Evolutionary conservation across 305 asterid species (phyloP).

Genomic region (Ruellia speciosa): DNA sequence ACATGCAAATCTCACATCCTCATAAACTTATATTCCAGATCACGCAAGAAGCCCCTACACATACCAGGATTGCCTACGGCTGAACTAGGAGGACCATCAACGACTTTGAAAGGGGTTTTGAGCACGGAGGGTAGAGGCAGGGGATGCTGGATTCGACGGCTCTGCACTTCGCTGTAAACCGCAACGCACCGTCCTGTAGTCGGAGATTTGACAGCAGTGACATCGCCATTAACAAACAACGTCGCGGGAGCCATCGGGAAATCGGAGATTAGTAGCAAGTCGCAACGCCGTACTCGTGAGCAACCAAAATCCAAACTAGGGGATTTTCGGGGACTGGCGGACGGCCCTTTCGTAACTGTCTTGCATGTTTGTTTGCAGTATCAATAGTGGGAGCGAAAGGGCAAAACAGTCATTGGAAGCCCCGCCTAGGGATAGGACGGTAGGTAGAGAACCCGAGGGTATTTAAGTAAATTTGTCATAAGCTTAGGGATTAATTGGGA

Average conservation of each 20-base stretch:
- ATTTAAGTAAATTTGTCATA: no score
- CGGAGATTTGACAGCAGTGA: conserved; percentile 33
- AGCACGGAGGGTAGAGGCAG: conserved; percentile 89
- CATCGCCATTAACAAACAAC: conserved; percentile 45
- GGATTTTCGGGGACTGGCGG: background rate
- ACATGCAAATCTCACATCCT: background rate
- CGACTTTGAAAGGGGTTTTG: conserved; percentile 47
- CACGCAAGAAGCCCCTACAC: background rate
- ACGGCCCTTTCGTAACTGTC: background rate
- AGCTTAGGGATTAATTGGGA: no score
- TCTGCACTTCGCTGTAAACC: conserved; percentile 84
- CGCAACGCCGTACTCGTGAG: no score
- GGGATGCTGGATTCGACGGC: conserved; percentile 75
- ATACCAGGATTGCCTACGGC: conserved; percentile 92
- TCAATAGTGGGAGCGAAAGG: background rate
- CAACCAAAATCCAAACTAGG: background rate
- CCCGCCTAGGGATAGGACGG: background rate
- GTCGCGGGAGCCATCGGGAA: conserved; percentile 34
- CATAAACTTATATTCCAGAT: background rate
- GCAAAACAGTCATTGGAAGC: background rate
- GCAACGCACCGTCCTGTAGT: conserved; percentile 50
- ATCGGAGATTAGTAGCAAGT: background rate
- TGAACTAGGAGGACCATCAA: conserved; percentile 78
- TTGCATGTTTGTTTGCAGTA: background rate
- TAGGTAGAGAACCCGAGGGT: background rate